Evolutionary conservation across 305 asterid genomes (phyloP), one percentile per base, ranked within the genome.

Genomic region (Fraxinus sp.): DNA sequence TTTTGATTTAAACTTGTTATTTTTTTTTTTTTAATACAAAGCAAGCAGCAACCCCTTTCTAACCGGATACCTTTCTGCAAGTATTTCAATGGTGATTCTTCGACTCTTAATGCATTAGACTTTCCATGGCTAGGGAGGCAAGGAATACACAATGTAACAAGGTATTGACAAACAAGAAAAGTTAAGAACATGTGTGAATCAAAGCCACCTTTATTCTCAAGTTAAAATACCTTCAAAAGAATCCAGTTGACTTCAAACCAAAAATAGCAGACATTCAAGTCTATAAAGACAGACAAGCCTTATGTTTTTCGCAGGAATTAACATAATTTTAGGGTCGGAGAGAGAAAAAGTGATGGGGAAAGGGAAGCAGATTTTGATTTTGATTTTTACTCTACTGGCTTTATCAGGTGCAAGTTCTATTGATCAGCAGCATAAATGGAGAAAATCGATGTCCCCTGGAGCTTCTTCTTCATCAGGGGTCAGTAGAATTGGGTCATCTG

Each of bases 341-440:
- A 73, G 78, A 82, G 66, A 77, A 55, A 28, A 80, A 28, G 84
- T 87, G 89, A 88, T 81, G 90, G 81, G 79, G 77, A 78, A 66
- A 37, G 80, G 80, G 79, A 85, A 83, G 79, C 62, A 81, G 79
- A 81, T 86, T 75, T 80, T 85, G 83, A 9, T 87, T 77, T 46
- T 86, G 83, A 84, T 78, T 74, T 68, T 88, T 81, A 85, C 88
- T 88, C 83, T 82, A 39, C 28, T 86, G 66, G 87, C 37, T 49
- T 90, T 84, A 22, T 85, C 92, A 46, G 86, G 85, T 73, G 92
- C 87, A 62, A 92, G 89, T 13, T 88, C 68, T 20, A 78, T 77
- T 79, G 87, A 90, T 86, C 87, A 88, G 52, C 93, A 91, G 49
- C 91, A 81, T 52, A 87, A 87, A 74, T 89, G 92, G 96, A 87